Evolutionary conservation across 352 stramenopile genomes (phyloP).

Genomic region (Globisporangium camurandrum): DNA sequence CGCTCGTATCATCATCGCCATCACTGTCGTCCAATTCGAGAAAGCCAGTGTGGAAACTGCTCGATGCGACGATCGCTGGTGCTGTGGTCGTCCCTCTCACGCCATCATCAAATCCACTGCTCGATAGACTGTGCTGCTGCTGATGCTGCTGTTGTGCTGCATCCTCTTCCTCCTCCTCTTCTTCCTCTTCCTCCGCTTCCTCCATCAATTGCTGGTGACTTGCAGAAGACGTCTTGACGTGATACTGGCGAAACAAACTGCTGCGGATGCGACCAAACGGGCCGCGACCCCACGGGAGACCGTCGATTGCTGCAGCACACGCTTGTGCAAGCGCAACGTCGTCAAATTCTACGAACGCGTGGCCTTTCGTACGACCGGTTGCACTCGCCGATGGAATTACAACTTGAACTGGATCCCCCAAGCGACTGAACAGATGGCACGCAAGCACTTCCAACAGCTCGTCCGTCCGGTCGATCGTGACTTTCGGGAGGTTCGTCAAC

Average conservation of each 20-base stretch:
- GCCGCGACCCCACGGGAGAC: constrained; percentile 60
- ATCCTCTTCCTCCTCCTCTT: too few relatives aligned
- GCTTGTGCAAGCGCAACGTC: constrained; percentile 47
- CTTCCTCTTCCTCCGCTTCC: not conserved
- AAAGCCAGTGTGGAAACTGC: too few relatives aligned
- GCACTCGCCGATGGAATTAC: constrained; percentile 60
- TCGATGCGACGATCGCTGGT: too few relatives aligned
- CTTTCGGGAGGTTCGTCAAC: constrained; percentile 71
- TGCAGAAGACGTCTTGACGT: constrained; percentile 47
- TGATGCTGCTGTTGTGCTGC: too few relatives aligned
- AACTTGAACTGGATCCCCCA: constrained; percentile 77
- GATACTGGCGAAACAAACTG: constrained; percentile 74
- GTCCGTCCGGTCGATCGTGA: constrained; percentile 64
- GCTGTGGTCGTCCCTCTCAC: too few relatives aligned
- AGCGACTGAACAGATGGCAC: constrained; percentile 70
- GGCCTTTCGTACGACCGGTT: constrained; percentile 59
- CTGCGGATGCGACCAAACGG: constrained; percentile 56
- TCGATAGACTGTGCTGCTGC: too few relatives aligned
- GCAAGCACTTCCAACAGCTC: constrained; percentile 73
- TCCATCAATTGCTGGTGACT: constrained; percentile 5
- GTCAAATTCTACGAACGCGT: constrained; percentile 82
- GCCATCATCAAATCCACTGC: too few relatives aligned
- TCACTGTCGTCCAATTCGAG: not conserved
- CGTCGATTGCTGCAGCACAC: constrained; percentile 55
- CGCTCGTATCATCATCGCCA: not conserved